Conservation (phyloP, 2,329 filamentous ascomycete genomes). For the Phyllosticta citriasiana region DNA sequence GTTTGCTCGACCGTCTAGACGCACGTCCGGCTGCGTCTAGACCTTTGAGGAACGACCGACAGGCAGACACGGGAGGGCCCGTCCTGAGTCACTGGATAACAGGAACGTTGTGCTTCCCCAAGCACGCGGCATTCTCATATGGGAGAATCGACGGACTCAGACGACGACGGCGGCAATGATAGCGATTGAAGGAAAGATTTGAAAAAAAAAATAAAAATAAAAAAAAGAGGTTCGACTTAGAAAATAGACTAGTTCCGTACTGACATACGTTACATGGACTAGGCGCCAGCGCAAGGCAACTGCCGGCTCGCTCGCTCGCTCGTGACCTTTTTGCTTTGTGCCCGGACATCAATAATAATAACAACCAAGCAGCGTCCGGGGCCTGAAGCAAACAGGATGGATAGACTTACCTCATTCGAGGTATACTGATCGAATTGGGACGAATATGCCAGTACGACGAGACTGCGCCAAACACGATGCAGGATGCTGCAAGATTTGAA, state of each 20-base stretch:
- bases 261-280: background rate
- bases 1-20: background rate
- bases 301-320: background rate
- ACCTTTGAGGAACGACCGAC: background rate
- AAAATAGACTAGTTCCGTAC: slow-evolving; percentile 9
- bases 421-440: background rate
- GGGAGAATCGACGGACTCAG: background rate
- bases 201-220: background rate
- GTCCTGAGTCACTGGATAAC: background rate
- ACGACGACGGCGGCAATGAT: background rate
- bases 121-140: background rate
- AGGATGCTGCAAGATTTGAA: background rate
- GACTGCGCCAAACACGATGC: background rate
- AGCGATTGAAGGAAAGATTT: background rate
- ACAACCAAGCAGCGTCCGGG: background rate
- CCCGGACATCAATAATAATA: background rate
- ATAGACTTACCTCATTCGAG: background rate
- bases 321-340: background rate
- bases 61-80: background rate
- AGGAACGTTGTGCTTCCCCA: background rate
- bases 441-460: background rate
- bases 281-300: background rate
- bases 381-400: background rate
- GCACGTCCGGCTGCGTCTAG: background rate
- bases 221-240: background rate